Percentiles rank a stretch among this genome's conserved stretches.
phyloP scores from a whole-genome alignment of 2,329 filamentous ascomycete genomes.

The Tolypocladium album region DNA sequence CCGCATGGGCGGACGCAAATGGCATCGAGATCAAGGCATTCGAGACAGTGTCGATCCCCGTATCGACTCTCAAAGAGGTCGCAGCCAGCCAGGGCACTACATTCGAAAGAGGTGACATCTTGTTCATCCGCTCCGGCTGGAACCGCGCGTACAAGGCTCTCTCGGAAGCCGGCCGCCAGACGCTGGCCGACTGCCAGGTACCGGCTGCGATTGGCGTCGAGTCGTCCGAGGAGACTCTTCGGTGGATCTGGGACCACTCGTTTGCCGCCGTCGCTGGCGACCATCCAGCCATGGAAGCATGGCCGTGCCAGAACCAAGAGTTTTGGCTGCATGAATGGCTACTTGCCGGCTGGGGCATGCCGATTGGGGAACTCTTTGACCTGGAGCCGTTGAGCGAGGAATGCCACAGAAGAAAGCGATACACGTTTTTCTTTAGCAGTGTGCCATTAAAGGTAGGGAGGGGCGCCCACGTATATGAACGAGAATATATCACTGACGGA shows the following conservation, averaged over 20 bases:
- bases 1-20: slow-evolving; percentile 28
- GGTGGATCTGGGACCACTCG: slow-evolving; percentile 45
- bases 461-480: not conserved
- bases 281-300: slow-evolving; percentile 40
- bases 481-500: not conserved
- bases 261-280: slow-evolving; percentile 49
- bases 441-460: slow-evolving; percentile 20
- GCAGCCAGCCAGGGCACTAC: slow-evolving; percentile 29
- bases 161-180: slow-evolving; percentile 21
- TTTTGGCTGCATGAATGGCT: slow-evolving; percentile 31
- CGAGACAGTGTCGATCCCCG: slow-evolving; percentile 28
- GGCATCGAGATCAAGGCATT: slow-evolving; percentile 26
- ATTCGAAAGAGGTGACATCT: slow-evolving; percentile 40
- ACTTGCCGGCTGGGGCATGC: slow-evolving; percentile 39
- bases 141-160: slow-evolving; percentile 29
- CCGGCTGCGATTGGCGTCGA: slow-evolving; percentile 31
- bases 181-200: slow-evolving; percentile 17
- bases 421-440: slow-evolving; percentile 29
- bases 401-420: slow-evolving; percentile 20
- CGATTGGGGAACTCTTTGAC: slow-evolving; percentile 38
- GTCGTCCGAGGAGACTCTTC: slow-evolving; percentile 33
- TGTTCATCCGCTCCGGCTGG: slow-evolving; percentile 45
- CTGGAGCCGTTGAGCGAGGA: slow-evolving; percentile 25
- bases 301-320: slow-evolving; percentile 23
- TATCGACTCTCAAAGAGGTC: slow-evolving; percentile 30